Evolutionary conservation across 2,329 filamentous ascomycete species (phyloP).

Genomic region (Phialemoniopsis sp.): DNA sequence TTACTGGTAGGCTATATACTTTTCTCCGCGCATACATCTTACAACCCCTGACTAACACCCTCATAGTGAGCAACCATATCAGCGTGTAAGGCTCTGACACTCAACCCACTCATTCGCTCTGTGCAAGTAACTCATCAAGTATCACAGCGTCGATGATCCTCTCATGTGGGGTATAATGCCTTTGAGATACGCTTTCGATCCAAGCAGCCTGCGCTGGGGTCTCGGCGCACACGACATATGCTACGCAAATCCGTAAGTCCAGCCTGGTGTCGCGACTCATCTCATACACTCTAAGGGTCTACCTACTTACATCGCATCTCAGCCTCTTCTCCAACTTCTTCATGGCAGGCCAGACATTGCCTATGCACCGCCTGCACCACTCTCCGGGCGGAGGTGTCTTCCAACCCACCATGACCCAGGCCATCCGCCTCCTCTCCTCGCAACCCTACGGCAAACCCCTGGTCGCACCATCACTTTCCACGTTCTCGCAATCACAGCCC

Average conservation of each 20-base stretch:
- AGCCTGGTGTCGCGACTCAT: not conserved
- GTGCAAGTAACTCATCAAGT: slow-evolving; percentile 5
- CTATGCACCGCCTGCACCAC: slow-evolving; percentile 77
- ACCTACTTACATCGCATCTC: slow-evolving; percentile 1
- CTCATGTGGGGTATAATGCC: slow-evolving; percentile 90
- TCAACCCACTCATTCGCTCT: not conserved
- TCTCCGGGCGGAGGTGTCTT: slow-evolving; percentile 72
- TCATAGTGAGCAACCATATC: slow-evolving; percentile 77
- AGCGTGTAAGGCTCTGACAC: slow-evolving; percentile 62
- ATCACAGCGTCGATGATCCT: slow-evolving; percentile 80
- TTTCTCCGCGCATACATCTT: slow-evolving; percentile 5
- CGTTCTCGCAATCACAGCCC: not conserved
- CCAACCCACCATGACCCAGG: slow-evolving; percentile 83
- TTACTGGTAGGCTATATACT: slow-evolving; percentile 61
- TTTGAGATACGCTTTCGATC: slow-evolving; percentile 64
- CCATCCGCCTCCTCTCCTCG: slow-evolving; percentile 74
- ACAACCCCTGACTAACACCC: slow-evolving; percentile 3
- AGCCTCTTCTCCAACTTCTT: slow-evolving; percentile 78
- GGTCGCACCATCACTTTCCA: not conserved
- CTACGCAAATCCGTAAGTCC: slow-evolving; percentile 73
- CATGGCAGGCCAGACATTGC: slow-evolving; percentile 81
- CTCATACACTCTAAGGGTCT: too few species aligned
- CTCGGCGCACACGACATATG: slow-evolving; percentile 94
- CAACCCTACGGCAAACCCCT: slow-evolving; percentile 34
- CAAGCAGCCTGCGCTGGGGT: slow-evolving; percentile 78